A percentile compares a stretch with the other conserved stretches of the same genome.
These are phyloP conservation scores for Pseudocercospora fuligena DNA, from an alignment of 2,329 filamentous ascomycete genomes.

Conservation along the genomic window DNA sequence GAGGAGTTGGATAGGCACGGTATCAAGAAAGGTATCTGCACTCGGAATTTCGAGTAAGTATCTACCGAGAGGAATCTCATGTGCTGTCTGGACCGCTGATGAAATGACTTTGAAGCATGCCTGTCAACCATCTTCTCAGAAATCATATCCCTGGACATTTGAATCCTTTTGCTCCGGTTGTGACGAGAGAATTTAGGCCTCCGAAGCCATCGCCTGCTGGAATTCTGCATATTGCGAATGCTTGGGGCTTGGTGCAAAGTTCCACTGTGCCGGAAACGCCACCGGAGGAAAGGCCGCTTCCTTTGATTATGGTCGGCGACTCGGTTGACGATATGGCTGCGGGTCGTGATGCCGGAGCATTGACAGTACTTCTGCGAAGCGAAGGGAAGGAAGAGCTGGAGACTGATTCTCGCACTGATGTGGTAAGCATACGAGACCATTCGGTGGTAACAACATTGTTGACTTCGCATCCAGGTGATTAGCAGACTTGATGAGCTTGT, in stretches of 20 bases:
- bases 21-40: constrained; percentile 84
- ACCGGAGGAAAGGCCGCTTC: constrained; percentile 28
- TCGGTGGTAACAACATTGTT: not conserved
- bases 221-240: constrained; percentile 79
- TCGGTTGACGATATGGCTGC: constrained; percentile 93
- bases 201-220: constrained; percentile 90
- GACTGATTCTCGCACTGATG: constrained; percentile 40
- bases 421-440: constrained; percentile 25
- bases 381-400: constrained; percentile 44
- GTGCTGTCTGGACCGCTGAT: too few species aligned
- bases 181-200: constrained; percentile 80
- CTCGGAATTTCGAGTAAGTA: constrained; percentile 81
- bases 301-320: constrained; percentile 60
- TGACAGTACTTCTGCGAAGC: constrained; percentile 76
- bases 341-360: constrained; percentile 79
- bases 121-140: constrained; percentile 73
- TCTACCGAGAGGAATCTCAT: too few species aligned
- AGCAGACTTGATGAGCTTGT: constrained; percentile 41
- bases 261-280: constrained; percentile 36
- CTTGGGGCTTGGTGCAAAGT: constrained; percentile 65
- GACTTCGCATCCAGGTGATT: constrained; percentile 15
- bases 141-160: constrained; percentile 72
- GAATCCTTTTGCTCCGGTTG: constrained; percentile 70
- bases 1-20: constrained; percentile 71
- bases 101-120: constrained; percentile 58